Conservation (phyloP, 2,329 filamentous ascomycete genomes). For the Fusarium compactum region DNA sequence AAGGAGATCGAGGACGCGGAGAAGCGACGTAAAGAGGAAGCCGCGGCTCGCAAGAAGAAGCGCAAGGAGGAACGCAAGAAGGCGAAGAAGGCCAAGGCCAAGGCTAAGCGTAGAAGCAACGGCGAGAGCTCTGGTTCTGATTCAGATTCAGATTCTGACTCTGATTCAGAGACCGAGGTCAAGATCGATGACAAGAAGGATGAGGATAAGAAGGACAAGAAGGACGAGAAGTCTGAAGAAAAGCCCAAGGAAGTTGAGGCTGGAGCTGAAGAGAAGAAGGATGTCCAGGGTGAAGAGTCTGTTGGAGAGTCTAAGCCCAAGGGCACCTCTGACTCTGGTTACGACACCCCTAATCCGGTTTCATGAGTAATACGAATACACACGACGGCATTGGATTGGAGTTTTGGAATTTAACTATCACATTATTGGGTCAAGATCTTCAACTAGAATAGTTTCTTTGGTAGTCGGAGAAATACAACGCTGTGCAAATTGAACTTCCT, state of each 20-base stretch:
- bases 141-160: constrained; percentile 25
- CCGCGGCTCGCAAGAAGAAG: constrained; percentile 49
- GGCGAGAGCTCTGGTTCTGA: constrained; percentile 42
- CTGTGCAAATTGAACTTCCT: neutral
- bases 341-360: constrained; percentile 47
- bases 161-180: constrained; percentile 35
- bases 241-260: neutral
- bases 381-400: constrained; percentile 23
- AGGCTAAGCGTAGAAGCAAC: constrained; percentile 40
- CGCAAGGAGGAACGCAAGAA: constrained; percentile 44
- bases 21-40: constrained; percentile 55
- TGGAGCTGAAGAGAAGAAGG: constrained; percentile 14
- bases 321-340: constrained; percentile 52
- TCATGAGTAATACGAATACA: constrained; percentile 30
- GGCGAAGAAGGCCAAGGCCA: constrained; percentile 43
- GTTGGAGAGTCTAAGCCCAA: constrained; percentile 41
- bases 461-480: neutral
- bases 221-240: constrained; percentile 24
- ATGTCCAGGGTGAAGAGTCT: constrained; percentile 17
- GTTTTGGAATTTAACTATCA: constrained; percentile 3
- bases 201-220: constrained; percentile 34
- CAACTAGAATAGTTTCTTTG: neutral
- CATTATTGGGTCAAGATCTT: neutral
- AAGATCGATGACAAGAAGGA: constrained; percentile 34
- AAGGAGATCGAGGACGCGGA: constrained; percentile 58